Evolutionary conservation across 306 rosid species (phyloP).

Genomic region (Purshia tridentata): DNA sequence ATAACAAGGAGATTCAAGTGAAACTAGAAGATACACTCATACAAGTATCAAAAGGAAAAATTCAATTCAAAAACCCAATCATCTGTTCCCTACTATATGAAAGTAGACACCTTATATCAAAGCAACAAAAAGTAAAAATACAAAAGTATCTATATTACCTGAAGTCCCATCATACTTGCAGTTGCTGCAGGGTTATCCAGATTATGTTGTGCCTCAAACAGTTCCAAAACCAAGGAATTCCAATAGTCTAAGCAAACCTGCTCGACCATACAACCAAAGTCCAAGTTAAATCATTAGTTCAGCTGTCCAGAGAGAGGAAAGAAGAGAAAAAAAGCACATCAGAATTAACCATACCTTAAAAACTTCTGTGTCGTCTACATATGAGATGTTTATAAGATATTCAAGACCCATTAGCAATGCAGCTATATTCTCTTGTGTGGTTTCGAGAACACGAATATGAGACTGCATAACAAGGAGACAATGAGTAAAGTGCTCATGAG

Average conservation of each 20-base stretch:
- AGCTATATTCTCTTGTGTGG: slow-evolving; percentile 69
- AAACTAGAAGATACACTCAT: not conserved
- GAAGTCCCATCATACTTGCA: slow-evolving; percentile 63
- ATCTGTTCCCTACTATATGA: not conserved
- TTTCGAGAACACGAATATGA: slow-evolving; percentile 80
- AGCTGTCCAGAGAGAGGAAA: not conserved
- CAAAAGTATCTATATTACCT: slow-evolving; percentile 30
- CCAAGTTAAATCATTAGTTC: slow-evolving; percentile 3
- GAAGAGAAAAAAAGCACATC: not conserved
- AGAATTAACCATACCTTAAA: slow-evolving; percentile 60
- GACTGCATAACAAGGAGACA: slow-evolving; percentile 40
- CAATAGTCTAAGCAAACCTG: slow-evolving; percentile 98
- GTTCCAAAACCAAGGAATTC: slow-evolving; percentile 85
- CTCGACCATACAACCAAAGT: slow-evolving; percentile 20
- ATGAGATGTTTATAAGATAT: slow-evolving; percentile 90
- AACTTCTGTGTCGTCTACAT: slow-evolving; percentile 94
- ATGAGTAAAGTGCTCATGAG: not conserved
- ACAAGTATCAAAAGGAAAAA: not conserved
- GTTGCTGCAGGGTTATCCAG: slow-evolving; percentile 52
- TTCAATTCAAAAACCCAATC: not conserved
- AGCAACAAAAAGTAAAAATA: not conserved
- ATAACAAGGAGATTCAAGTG: not conserved
- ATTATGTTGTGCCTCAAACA: slow-evolving; percentile 53
- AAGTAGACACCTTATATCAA: not conserved
- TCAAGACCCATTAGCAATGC: slow-evolving; percentile 85